These are phyloP conservation scores for Botryosphaeria dothidea DNA, from an alignment of 2,329 filamentous ascomycete genomes.

Conservation along the genomic window DNA sequence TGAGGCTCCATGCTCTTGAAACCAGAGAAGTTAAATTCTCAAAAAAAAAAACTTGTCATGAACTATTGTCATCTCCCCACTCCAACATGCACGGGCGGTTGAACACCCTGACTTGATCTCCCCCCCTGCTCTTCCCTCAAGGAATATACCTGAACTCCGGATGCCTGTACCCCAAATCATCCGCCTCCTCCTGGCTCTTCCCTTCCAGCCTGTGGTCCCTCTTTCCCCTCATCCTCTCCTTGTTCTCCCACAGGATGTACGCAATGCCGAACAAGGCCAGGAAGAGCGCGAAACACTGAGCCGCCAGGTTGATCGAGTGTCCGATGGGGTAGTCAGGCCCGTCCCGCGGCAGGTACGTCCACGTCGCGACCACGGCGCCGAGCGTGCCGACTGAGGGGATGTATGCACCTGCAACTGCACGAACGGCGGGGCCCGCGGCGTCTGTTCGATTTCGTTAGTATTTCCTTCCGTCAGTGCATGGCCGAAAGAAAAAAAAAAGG, in stretches of 20 bases:
- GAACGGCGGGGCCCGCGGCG: constrained; percentile 56
- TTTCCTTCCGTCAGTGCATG: constrained; percentile 27
- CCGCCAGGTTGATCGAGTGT: constrained; percentile 57
- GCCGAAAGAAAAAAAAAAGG: constrained; percentile 53
- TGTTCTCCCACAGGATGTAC: constrained; percentile 59
- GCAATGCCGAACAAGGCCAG: constrained; percentile 52
- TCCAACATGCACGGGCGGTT: not conserved
- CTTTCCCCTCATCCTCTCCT: constrained; percentile 48
- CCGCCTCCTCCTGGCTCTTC: constrained; percentile 48
- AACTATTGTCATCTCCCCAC: not conserved
- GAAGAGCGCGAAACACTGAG: constrained; percentile 48
- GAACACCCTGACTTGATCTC: not conserved
- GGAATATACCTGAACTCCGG: constrained; percentile 59
- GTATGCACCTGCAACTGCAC: constrained; percentile 58
- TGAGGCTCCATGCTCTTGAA: too few species aligned
- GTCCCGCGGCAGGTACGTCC: constrained; percentile 41
- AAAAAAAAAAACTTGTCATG: too few species aligned
- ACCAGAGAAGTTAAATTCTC: not conserved
- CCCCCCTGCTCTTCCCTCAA: not conserved
- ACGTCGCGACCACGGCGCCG: constrained; percentile 60
- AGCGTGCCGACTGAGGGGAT: constrained; percentile 53
- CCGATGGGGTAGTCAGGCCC: constrained; percentile 43
- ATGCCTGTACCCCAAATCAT: constrained; percentile 54
- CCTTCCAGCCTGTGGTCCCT: constrained; percentile 53
- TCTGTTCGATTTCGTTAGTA: constrained; percentile 38